Conservation (phyloP, 768 basidiomycete species). For the Dioszegia crocea region DNA sequence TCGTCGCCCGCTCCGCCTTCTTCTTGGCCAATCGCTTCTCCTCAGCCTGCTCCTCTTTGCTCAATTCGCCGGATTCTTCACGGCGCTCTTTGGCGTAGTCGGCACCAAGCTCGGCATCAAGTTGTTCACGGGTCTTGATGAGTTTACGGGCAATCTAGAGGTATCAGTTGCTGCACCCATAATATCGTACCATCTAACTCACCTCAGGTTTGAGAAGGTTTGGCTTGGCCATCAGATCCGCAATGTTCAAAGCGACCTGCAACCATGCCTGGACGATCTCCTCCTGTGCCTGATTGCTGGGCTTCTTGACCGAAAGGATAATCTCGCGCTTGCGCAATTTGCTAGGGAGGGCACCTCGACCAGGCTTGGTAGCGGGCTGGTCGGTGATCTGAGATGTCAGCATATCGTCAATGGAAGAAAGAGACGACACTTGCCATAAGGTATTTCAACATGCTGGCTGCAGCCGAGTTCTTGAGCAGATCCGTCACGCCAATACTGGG, state of each 20-base stretch:
- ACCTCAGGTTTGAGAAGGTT: conserved; percentile 66
- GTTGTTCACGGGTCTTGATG: conserved; percentile 65
- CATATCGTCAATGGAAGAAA: neutral
- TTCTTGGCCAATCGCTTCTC: conserved; percentile 44
- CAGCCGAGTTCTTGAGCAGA: conserved; percentile 62
- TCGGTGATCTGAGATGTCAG: conserved; percentile 74
- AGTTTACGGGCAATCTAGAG: conserved; percentile 66
- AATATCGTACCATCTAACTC: neutral
- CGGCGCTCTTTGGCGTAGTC: conserved; percentile 41
- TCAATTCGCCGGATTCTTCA: conserved; percentile 35
- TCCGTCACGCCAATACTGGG: conserved; percentile 57
- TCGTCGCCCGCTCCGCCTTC: conserved; percentile 38
- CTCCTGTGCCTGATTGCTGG: conserved; percentile 54
- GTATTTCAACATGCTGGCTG: conserved; percentile 74
- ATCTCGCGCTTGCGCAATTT: conserved; percentile 66
- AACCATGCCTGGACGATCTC: conserved; percentile 61
- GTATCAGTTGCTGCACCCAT: neutral
- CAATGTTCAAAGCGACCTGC: conserved; percentile 65
- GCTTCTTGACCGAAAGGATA: conserved; percentile 63
- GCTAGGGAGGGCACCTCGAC: conserved; percentile 53
- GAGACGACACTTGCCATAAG: conserved; percentile 60
- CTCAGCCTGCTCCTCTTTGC: conserved; percentile 37
- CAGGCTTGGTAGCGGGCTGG: conserved; percentile 71
- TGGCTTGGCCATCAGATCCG: conserved; percentile 61
- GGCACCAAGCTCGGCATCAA: conserved; percentile 59